phyloP scores from a whole-genome alignment of 192 early-diverging fungal genomes.

The Helicostylum pulchrum region DNA sequence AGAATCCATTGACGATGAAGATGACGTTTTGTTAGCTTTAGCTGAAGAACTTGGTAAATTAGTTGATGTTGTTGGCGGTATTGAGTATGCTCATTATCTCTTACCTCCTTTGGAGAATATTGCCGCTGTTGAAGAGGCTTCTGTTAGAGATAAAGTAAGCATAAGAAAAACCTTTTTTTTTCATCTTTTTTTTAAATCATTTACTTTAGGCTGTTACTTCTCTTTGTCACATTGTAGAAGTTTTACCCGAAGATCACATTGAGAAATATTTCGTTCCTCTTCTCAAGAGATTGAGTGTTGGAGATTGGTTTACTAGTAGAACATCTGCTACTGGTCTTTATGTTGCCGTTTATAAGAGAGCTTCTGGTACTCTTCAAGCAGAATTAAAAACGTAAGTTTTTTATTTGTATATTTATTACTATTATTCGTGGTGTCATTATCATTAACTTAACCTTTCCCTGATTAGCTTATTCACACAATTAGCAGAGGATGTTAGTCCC shows the following conservation, averaged over 20 bases:
- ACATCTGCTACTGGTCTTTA: constrained; percentile 93
- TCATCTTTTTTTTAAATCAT: background rate
- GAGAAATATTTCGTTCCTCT: constrained; percentile 90
- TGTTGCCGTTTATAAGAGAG: constrained; percentile 75
- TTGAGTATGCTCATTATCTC: constrained; percentile 80
- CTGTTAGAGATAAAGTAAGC: constrained; percentile 94
- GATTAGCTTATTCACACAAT: constrained; percentile 67
- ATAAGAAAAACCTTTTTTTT: background rate
- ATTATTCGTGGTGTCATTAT: background rate
- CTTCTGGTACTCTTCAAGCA: constrained; percentile 70
- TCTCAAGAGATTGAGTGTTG: constrained; percentile 83
- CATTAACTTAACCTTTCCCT: constrained; percentile 2
- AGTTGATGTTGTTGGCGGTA: constrained; percentile 89
- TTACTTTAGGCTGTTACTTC: constrained; percentile 88
- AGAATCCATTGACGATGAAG: constrained; percentile 99
- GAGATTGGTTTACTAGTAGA: constrained; percentile 98
- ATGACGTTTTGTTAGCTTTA: constrained; percentile 90
- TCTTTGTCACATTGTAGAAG: constrained; percentile 75
- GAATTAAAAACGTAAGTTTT: constrained; percentile 75
- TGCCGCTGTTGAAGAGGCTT: constrained; percentile 95
- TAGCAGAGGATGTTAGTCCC: constrained; percentile 92
- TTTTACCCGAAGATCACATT: constrained; percentile 75
- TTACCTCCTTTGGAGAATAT: constrained; percentile 93
- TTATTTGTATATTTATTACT: constrained; percentile 2
- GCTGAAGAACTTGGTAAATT: constrained; percentile 94